Evolutionary conservation across 805 yeast species (phyloP), one percentile per base, ranked within the genome.

Genomic region (Wickerhamiella sorbophila): DNA sequence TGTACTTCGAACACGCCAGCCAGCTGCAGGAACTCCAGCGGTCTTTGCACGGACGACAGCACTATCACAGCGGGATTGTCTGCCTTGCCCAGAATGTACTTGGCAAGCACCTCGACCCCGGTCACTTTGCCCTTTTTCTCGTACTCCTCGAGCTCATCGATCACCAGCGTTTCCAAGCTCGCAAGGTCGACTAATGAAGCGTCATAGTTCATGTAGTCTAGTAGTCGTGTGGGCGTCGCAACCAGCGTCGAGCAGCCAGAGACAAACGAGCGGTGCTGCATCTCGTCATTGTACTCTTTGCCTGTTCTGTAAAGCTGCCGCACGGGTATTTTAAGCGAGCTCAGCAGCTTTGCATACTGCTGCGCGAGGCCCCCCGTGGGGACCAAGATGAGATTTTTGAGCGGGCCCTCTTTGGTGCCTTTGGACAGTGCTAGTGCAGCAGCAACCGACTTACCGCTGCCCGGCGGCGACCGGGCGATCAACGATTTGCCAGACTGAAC

Each of bases 141-240:
- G 15, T 45, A 44, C 18, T 38, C 37, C 27, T 54, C 57, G 6
- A 48, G 40, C 40, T 55, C 59, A 29, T 55, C 59, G 4, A 55
- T 41, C 1, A 47, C 52, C 14, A 55, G 38, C 32, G 44, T 48
- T 5, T 48, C 35, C 14, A 51, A 39, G 27, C 40, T 38, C 12
- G 36, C 21, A 10, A 51, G 36, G 2, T 43, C 46, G 5, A 50
- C 34, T 9, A 49, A 36, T 18, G 34, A 54, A 55, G 24, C 51
- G 48, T 10, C 67, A 61, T 3, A 65, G 50, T 36, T n/a, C 1
- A 69, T 52, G 44, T 67, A 61, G 49, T 72, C 78, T 33, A 70
- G 55, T 34, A 72, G 48, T 38, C 76, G 52, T 10, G 70, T 67
- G 0, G 77, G 77, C 0, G 77, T 72, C 3, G 71, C 72, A n/a